Evolutionary conservation across 495 filamentous ascomycete species (phyloP).

Genomic region (Neurospora sp.): DNA sequence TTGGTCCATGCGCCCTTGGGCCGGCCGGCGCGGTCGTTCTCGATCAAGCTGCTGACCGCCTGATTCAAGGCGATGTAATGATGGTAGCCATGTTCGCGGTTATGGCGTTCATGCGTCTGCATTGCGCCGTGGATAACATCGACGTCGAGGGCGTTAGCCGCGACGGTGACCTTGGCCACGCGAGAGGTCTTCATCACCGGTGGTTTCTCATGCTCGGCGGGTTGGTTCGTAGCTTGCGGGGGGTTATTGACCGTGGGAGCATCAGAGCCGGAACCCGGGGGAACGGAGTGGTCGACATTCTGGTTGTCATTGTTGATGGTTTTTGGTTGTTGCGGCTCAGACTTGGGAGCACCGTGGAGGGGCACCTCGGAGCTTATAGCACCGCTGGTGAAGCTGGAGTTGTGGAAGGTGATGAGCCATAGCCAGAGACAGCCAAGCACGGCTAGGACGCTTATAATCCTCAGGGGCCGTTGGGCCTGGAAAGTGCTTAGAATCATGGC

Average conservation of each 20-base stretch:
- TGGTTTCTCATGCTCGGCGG: not conserved
- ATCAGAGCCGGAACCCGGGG: not conserved
- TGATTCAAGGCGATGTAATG: slow-evolving; percentile 15
- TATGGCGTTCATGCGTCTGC: slow-evolving; percentile 14
- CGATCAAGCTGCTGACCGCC: slow-evolving; percentile 16
- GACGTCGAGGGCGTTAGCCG: slow-evolving; percentile 15
- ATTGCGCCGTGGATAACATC: slow-evolving; percentile 16
- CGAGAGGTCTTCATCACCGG: not conserved
- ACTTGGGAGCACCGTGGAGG: not conserved
- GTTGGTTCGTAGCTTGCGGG: not conserved
- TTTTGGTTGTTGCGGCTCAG: not conserved
- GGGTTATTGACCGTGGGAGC: not conserved
- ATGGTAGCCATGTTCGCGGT: slow-evolving; percentile 14
- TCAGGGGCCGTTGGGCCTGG: slow-evolving; percentile 6
- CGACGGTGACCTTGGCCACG: slow-evolving; percentile 17
- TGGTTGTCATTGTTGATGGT: not conserved
- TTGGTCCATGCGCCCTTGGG: slow-evolving; percentile 34
- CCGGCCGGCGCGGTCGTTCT: slow-evolving; percentile 12
- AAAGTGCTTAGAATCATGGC: slow-evolving; percentile 8
- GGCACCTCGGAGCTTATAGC: not conserved
- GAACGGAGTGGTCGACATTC: not conserved
- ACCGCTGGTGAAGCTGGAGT: slow-evolving; percentile 1
- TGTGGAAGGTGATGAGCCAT: slow-evolving; percentile 8
- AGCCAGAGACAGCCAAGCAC: slow-evolving; percentile 8
- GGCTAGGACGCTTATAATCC: slow-evolving; percentile 6